phyloP scores from a whole-genome alignment of 2,329 filamentous ascomycete genomes.

The Phialocephala sp. region DNA sequence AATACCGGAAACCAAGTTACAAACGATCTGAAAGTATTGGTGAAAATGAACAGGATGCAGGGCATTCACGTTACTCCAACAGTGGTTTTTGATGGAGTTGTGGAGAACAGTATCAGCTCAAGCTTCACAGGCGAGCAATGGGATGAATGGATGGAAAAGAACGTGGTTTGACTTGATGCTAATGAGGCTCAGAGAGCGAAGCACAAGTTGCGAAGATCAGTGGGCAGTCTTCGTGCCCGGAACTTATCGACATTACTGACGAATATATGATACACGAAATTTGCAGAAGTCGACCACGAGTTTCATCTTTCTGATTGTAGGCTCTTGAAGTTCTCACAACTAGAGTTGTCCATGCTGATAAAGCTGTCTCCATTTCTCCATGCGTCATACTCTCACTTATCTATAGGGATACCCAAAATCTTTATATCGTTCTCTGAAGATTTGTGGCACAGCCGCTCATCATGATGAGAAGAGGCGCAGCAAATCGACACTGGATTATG shows the following conservation, averaged over 20 bases:
- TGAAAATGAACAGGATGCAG: constrained; percentile 79
- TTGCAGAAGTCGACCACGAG: neutral
- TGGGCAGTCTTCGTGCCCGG: neutral
- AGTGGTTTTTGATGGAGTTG: constrained; percentile 84
- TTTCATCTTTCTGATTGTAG: neutral
- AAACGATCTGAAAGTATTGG: constrained; percentile 80
- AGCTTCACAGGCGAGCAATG: constrained; percentile 82
- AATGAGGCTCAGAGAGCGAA: neutral
- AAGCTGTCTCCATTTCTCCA: neutral
- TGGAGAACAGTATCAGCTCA: constrained; percentile 79
- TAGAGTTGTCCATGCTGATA: neutral
- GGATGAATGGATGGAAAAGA: constrained; percentile 59
- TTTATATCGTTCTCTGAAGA: neutral
- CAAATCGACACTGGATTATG: neutral
- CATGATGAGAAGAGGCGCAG: neutral
- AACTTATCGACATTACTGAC: neutral
- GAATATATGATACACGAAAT: neutral
- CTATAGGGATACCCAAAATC: too few relatives aligned
- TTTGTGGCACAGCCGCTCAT: neutral
- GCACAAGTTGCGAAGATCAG: neutral
- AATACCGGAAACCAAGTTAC: constrained; percentile 86
- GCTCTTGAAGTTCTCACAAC: neutral
- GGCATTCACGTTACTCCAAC: constrained; percentile 93
- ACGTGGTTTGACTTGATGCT: constrained; percentile 35
- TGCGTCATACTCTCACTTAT: neutral